phyloP scores from a whole-genome alignment of 371 early-diverging fungal species.

The Mortierella sp. region DNA sequence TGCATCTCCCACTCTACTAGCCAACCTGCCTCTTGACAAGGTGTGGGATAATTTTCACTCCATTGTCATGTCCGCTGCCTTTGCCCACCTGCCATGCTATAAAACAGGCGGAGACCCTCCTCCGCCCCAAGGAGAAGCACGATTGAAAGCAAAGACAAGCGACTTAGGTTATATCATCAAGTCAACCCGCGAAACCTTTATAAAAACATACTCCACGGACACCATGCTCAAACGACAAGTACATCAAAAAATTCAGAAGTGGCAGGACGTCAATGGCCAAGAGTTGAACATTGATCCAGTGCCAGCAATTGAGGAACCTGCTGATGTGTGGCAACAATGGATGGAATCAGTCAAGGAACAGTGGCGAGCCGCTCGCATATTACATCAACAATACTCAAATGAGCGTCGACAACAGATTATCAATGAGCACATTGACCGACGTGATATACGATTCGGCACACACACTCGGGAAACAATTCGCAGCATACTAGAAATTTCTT shows the following conservation, averaged over 20 bases:
- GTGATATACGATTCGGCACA: constrained; percentile 9
- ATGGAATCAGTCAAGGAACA: neutral
- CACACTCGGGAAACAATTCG: constrained; percentile 15
- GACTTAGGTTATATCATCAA: constrained; percentile 16
- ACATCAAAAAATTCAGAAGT: neutral
- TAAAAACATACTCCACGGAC: neutral
- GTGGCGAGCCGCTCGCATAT: constrained; percentile 3
- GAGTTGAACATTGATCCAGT: neutral
- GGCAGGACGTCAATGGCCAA: neutral
- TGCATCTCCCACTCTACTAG: neutral
- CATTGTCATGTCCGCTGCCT: constrained; percentile 16
- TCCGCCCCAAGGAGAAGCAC: constrained; percentile 1
- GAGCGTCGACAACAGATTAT: neutral
- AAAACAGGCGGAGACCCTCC: constrained; percentile 12
- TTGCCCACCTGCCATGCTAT: neutral
- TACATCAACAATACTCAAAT: neutral
- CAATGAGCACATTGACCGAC: constrained; percentile 7
- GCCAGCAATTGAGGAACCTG: neutral
- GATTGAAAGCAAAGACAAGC: neutral
- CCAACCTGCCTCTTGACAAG: neutral
- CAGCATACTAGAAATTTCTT: constrained; percentile 7
- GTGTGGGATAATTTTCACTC: constrained; percentile 6
- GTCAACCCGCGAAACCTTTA: neutral
- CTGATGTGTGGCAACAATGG: constrained; percentile 7
- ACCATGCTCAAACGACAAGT: neutral